Evolutionary conservation across 106 monocot genomes (phyloP), one percentile per base, ranked within the genome.

Genomic region (Apostasia ramifera): DNA sequence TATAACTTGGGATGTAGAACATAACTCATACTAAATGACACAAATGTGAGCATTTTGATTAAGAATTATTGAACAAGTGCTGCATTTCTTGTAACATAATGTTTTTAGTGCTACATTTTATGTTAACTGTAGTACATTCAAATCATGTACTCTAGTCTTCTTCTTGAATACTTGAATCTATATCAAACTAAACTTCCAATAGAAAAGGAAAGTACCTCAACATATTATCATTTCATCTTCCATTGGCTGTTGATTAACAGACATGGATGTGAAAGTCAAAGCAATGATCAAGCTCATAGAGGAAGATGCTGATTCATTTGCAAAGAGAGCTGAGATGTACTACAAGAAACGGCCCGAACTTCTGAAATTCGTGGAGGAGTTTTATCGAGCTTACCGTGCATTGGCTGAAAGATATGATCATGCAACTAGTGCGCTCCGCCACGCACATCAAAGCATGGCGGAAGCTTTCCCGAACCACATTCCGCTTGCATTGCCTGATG

Each of bases 241-340:
- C 43, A 63, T 45, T 10, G 13, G 1, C 44, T 45, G 62, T 62
- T 62, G 62, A 65, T 65, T 65, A 12, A 58, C 78, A 90, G 90
- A 86, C 50, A 90, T 90, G 83, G 90, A 90, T 57, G 57, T 44
- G 42, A 90, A 86, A 54, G 74, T 90, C 53, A 86, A 86, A 44
- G 55, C 81, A 63, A 90, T 90, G 90, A 90, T 90, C 78, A 90
- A 78, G 68, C 81, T 90, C 26, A 76, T 90, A 42, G 90, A 86
- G 76, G 81, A 86, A 76, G 90, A 90, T 74, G 90, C 90, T 40
- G 90, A 90, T 55, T 90, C 86, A 9, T 90, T 90, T 55, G 86
- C 86, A 46, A 67, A 64, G 63, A 82, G 90, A 79, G 90, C 90
- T 39, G 90, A 90, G 70, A 90, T 90, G 90, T 90, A 83, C 66